A percentile compares a stretch with the other conserved stretches of the same genome.
Evolutionary conservation across 352 stramenopile genomes (phyloP).

Genomic region (Phytophthora palmivora): DNA sequence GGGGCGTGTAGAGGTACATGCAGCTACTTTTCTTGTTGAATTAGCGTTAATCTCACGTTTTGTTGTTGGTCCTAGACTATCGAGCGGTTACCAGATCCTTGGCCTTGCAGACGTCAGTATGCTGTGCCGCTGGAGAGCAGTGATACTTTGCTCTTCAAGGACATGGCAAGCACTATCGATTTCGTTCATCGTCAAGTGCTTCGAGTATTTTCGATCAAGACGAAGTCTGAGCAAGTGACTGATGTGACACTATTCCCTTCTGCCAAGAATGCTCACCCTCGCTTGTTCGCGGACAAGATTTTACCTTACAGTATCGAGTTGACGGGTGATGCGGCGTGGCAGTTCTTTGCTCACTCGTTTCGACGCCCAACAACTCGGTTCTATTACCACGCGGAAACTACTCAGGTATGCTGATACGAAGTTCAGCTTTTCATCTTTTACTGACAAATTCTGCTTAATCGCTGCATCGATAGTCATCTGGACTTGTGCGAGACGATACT

Average conservation of each 20-base stretch:
- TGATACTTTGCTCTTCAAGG: conserved; percentile 33
- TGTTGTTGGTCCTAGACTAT: conserved; percentile 9
- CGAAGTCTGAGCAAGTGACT: not conserved
- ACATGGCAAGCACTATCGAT: conserved; percentile 31
- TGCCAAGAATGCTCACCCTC: conserved; percentile 18
- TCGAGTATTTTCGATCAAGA: conserved; percentile 23
- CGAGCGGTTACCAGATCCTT: conserved; percentile 5
- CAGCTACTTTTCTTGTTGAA: too few species aligned
- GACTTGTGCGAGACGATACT: conserved; percentile 44
- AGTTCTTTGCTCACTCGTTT: conserved; percentile 38
- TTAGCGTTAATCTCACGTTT: too few species aligned
- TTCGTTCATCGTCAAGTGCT: conserved; percentile 41
- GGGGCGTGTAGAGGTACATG: conserved; percentile 5
- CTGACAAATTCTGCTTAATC: not conserved
- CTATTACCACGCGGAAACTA: conserved; percentile 32
- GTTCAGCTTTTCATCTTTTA: too few species aligned
- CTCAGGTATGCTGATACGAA: conserved; percentile 5
- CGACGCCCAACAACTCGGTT: conserved; percentile 35
- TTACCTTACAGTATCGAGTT: conserved; percentile 41
- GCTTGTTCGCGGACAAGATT: conserved; percentile 42
- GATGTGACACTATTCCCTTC: conserved; percentile 4
- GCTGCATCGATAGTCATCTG: conserved; percentile 2
- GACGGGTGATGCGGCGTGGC: conserved; percentile 40
- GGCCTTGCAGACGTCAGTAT: conserved; percentile 27
- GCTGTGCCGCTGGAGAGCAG: conserved; percentile 16